Evolutionary conservation across 805 yeast species (phyloP), one percentile per base, ranked within the genome.

Genomic region (Suhomyces xylopsoci): DNA sequence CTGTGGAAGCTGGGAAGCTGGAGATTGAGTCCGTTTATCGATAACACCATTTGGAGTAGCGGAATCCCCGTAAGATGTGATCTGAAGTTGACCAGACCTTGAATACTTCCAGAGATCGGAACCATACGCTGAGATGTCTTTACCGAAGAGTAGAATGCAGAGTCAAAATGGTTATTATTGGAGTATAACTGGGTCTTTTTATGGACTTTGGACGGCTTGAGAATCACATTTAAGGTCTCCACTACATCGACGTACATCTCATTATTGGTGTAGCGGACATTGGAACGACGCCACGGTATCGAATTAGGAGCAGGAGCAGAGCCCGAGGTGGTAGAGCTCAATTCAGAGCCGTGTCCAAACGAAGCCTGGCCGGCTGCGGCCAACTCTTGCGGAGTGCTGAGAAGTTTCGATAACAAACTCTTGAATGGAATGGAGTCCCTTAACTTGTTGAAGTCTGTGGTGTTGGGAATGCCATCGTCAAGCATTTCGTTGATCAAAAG

Each of bases 201-300:
- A 36, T 53, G 53, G 26, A 50, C 53, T 15, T 55, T 59, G 15
- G 53, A 30, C 3, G 81, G 69, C 22, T 76, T 73, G 20, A 84
- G 66, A 0, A 87, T 76, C 36, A 86, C 79, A 56, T 79, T 79
- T 20, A 88, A 66, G 0, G 78, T 72, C 66, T 93, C 99, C 2
- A 78, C 76, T 5, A 94, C 65, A 68, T 94, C 98, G 7, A 93
- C 87, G 65, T 85, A 90, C 68, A 93, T 77, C 68, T 93, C 98
- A 67, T 93, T 90, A 58, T 84, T 84, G 3, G 89, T 79, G 65
- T 89, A 83, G 58, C 79, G 81, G n/a, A 88, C 86, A 56, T 83
- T 80, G 4, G 84, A 64, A 46, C 81, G 76, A 61, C 98, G 80
- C 98, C 98, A 93, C 1, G 97, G 96, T 7, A 73, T 70, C 25